Base-by-base conservation (phyloP, 164 flowering plant genomes). In the Houttuynia cordata region DNA sequence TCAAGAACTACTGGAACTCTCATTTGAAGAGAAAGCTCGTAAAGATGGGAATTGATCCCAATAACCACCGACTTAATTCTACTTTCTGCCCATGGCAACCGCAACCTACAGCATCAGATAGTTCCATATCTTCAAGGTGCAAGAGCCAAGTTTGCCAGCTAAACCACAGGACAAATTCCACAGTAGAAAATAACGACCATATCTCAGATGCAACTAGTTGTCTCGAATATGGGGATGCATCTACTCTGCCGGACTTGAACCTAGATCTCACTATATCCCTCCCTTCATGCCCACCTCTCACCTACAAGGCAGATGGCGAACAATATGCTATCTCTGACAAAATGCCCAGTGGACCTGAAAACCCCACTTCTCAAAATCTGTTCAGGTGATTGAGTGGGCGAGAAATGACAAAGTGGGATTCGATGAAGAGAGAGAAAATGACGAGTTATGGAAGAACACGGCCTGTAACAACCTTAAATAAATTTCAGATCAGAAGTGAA, bases 1-100 rank as follows among this genome's bases (percentile, higher is more conserved):
- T 88, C 18, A 88, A 88, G 67, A 88, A 88, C 59, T 80, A 88
- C 61, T 88, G 93, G 96, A 89, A 89, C 67, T 84, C 93, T 47
- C 86, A 83, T 58, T 62, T 89, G 64, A 84, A 91, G 58, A 71
- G 86, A 50, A 80, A 60, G 62, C 52, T 60, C 39, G 41, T 60
- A 7, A 60, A 47, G 30, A 60, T 45, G 62, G 62, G 62, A 45
- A 60, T 60, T 60, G 62, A 60, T 45, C 62, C 62, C 30, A 60
- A 60, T 50, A 60, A 47, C 30, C 62, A 60, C 34, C 49, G 52
- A 45, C 50, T 60, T 34, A 22, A 24, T 23, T 30, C 19, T 52
- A 45, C 0, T 8, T 8, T 8, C 8, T 53, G 40, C 10, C 49
- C 49, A 12, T 2, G 14, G 49, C 49, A 7, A 4, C 14, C 8